phyloP scores from a whole-genome alignment of 2,329 filamentous ascomycete genomes.

The Claviceps purpurea region DNA sequence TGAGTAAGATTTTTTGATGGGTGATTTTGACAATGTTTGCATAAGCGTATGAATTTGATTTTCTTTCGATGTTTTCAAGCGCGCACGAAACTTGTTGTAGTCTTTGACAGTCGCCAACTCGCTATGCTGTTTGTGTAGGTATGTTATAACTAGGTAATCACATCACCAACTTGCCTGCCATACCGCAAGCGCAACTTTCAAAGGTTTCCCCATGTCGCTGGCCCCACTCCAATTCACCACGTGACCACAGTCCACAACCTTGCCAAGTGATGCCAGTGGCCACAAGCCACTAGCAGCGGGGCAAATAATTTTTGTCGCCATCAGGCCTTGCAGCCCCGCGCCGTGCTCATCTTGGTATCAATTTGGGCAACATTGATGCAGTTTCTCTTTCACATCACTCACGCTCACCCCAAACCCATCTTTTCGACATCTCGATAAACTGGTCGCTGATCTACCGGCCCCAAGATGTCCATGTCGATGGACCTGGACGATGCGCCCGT shows the following conservation, averaged over 20 bases:
- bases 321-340: not conserved
- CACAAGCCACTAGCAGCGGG: not conserved
- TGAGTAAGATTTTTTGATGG: conserved; percentile 50
- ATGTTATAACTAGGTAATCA: too few species aligned
- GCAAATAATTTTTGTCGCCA: not conserved
- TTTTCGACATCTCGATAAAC: not conserved
- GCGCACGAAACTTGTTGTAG: too few species aligned
- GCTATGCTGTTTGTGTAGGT: too few species aligned
- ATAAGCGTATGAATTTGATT: not conserved
- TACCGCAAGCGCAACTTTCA: too few species aligned
- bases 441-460: conserved; percentile 4
- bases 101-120: too few species aligned
- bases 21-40: not conserved
- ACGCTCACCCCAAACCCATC: not conserved
- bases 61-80: too few species aligned
- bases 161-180: too few species aligned
- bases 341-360: not conserved
- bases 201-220: too few species aligned
- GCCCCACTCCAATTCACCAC: too few species aligned
- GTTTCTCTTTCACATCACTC: not conserved
- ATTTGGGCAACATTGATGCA: not conserved
- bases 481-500: conserved; percentile 30
- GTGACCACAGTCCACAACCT: too few species aligned
- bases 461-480: conserved; percentile 30
- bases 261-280: too few species aligned